Evolutionary conservation across 2,329 filamentous ascomycete species (phyloP).

Genomic region (Chaetothyriales sp.): DNA sequence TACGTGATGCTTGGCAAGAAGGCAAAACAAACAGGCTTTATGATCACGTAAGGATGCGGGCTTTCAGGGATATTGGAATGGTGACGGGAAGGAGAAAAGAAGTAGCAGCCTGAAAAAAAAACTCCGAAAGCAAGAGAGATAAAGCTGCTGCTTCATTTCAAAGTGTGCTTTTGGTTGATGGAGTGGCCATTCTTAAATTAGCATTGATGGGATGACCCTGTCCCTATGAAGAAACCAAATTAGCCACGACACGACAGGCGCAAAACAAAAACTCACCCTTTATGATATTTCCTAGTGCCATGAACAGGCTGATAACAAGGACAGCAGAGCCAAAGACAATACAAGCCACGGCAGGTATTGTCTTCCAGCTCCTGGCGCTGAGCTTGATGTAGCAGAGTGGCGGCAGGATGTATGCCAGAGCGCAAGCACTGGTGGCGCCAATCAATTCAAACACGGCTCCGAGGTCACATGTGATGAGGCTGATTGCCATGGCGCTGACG

Average conservation of each 20-base stretch:
- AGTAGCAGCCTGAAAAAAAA: too few relatives aligned
- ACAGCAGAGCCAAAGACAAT: constrained; percentile 68
- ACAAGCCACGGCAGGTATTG: constrained; percentile 55
- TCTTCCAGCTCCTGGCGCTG: constrained; percentile 54
- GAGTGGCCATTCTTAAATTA: constrained; percentile 1
- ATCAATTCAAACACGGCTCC: constrained; percentile 93
- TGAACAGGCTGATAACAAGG: constrained; percentile 66
- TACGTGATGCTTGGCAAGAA: too few relatives aligned
- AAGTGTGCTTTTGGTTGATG: background rate
- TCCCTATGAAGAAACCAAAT: constrained; percentile 4
- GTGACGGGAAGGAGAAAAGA: too few relatives aligned
- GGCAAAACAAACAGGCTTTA: too few relatives aligned
- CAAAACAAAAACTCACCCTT: constrained; percentile 13
- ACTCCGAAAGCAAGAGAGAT: background rate
- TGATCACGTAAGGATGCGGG: too few relatives aligned
- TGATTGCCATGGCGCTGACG: constrained; percentile 60
- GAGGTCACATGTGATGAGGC: constrained; percentile 80
- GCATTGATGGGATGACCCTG: constrained; percentile 12
- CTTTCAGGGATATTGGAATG: too few relatives aligned
- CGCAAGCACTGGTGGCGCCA: constrained; percentile 85
- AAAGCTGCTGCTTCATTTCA: background rate
- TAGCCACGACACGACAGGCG: background rate
- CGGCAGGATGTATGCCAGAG: constrained; percentile 86
- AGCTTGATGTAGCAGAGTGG: constrained; percentile 92
- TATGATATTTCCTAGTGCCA: constrained; percentile 56